phyloP scores from a whole-genome alignment of 2,329 filamentous ascomycete species.

The Gaeumannomyces sp. region DNA sequence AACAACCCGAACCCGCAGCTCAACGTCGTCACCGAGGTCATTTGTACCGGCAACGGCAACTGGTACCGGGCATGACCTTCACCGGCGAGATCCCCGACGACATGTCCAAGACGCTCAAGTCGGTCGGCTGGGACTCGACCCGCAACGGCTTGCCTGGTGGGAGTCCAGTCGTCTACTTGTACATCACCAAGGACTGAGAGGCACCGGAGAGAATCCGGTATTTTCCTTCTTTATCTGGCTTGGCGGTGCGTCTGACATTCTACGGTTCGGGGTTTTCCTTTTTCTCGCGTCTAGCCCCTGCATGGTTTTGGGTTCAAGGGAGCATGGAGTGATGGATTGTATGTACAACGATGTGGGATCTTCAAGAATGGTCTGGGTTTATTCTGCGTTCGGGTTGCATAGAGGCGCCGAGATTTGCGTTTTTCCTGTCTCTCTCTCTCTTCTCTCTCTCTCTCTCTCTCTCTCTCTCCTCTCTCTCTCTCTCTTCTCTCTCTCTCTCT shows the following conservation, averaged over 20 bases:
- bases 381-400: background rate
- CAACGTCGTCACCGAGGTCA: conserved; percentile 52
- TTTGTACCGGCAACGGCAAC: conserved; percentile 46
- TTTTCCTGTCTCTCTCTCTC: background rate
- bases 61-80: conserved; percentile 54
- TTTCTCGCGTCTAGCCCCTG: background rate
- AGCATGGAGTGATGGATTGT: background rate
- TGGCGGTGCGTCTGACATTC: background rate
- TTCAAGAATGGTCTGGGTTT: background rate
- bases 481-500: background rate
- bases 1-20: conserved; percentile 42
- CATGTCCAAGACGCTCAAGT: conserved; percentile 43
- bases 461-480: background rate
- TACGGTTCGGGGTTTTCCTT: background rate
- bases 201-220: too few species aligned
- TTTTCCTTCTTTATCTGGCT: background rate
- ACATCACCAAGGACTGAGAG: conserved; percentile 46
- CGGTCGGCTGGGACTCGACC: conserved; percentile 53
- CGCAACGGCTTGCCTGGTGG: conserved; percentile 40
- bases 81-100: conserved; percentile 41
- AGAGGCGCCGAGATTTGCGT: background rate
- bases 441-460: background rate
- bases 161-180: conserved; percentile 54
- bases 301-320: background rate
- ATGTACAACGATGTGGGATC: background rate